Evolutionary conservation across 1,284 basidiomycete species (phyloP), one percentile per base, ranked within the genome.

Genomic region (Pseudozyma pruni): DNA sequence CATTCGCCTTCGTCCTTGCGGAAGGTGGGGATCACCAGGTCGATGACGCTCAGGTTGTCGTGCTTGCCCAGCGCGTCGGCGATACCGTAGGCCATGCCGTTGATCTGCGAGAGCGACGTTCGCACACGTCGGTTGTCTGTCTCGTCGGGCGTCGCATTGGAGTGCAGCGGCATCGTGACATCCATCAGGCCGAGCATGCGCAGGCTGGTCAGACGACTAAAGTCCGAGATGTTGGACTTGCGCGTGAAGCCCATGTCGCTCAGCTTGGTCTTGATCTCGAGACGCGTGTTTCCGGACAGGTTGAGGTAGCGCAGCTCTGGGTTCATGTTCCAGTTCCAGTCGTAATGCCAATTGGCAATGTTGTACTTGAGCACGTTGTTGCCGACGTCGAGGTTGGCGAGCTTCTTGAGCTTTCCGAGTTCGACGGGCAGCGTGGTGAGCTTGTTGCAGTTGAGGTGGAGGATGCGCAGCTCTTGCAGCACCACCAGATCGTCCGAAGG

Each of bases 311-410:
- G 90, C 61, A 99, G 87, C 71, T 91, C 91, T 66, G 89, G 89
- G 83, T 98, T 98, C 86, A 94, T 96, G 83, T 98, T 98, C 96
- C 96, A 99, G 83, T 99, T 98, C 95, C 95, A 98, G 84, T 99
- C 96, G 83, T 95, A 99, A 79, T 95, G 92, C 90, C 90, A 95
- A 80, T 98, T 99, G 77, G 93, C 91, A 73, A 98, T 94, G 82
- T 98, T 99, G 84, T 98, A 98, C 86, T 93, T 94, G 83, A 99
- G 86, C 49, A 89, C 84, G 82, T 99, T 99, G 83, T 91, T 94
- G 8, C 95, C 94, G 2, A 93, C 96, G 81, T 99, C 96, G 62
- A 99, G 86, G 25, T 91, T 88, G 63, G 87, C 88, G 73, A 99
- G 85, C 56, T 88, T 89, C 79, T 88, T 88, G 70, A 98, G 87